Conservation (phyloP, 2,329 filamentous ascomycete species). For the Pyrenophora graminea region DNA sequence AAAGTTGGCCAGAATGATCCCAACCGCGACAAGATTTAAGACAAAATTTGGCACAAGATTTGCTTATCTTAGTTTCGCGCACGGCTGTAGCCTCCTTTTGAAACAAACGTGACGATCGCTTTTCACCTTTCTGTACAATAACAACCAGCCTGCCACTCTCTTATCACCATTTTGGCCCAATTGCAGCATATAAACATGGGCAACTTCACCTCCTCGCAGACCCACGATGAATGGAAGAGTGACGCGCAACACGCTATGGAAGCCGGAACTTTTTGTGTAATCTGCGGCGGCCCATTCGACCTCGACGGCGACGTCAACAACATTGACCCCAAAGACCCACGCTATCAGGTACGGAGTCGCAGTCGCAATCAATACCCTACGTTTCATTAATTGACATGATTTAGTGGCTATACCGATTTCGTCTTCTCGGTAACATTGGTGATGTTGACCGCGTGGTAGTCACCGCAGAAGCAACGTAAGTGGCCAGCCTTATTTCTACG, state of each 20-base stretch:
- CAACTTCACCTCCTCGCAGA: slow-evolving; percentile 17
- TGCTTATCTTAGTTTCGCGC: background rate
- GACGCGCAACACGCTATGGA: slow-evolving; percentile 29
- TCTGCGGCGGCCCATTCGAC: slow-evolving; percentile 35
- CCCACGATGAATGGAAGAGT: slow-evolving; percentile 15
- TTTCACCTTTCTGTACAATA: background rate
- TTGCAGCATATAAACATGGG: slow-evolving; percentile 15
- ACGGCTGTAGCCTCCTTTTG: background rate
- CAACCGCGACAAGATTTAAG: too few relatives aligned
- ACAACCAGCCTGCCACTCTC: background rate
- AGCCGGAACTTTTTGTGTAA: slow-evolving; percentile 28
- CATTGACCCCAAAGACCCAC: slow-evolving; percentile 21
- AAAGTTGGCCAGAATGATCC: too few relatives aligned
- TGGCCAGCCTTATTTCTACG: background rate
- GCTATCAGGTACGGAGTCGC: slow-evolving; percentile 20
- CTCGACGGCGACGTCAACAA: slow-evolving; percentile 28
- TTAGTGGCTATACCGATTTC: slow-evolving; percentile 33
- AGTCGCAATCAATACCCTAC: background rate
- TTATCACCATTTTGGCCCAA: background rate
- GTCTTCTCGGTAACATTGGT: slow-evolving; percentile 21
- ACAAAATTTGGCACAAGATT: background rate
- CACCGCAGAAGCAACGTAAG: slow-evolving; percentile 11
- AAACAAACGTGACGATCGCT: too few relatives aligned
- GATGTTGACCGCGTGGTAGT: slow-evolving; percentile 19
- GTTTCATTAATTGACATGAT: background rate